Evolutionary conservation across 345 rosid species (phyloP).

Genomic region (Punica granatum): DNA sequence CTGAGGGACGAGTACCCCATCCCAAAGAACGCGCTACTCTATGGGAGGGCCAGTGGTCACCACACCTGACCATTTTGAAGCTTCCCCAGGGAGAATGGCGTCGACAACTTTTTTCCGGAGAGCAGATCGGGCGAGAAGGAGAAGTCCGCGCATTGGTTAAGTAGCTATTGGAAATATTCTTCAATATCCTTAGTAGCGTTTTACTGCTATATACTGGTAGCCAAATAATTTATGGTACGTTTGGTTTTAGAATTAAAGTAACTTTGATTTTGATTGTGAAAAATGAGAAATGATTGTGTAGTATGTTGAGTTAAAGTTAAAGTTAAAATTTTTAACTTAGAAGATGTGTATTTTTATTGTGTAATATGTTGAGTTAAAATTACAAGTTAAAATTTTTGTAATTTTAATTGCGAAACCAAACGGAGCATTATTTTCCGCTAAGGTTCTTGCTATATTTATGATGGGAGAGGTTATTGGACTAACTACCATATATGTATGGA

Average conservation of each 20-base stretch:
- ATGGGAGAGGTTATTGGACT: neutral
- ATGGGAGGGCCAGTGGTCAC: constrained; percentile 70
- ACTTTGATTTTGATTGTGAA: no score
- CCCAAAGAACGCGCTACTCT: constrained; percentile 79
- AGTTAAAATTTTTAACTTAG: no score
- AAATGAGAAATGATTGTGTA: no score
- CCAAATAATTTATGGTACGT: no score
- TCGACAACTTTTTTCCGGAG: neutral
- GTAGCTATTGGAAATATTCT: no score
- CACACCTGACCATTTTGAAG: constrained; percentile 62
- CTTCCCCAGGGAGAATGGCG: neutral
- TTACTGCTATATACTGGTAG: constrained; percentile 14
- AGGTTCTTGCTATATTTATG: neutral
- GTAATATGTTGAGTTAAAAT: no score
- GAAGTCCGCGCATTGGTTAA: constrained; percentile 5
- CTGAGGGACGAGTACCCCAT: constrained; percentile 84
- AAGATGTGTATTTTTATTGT: no score
- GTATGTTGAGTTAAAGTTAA: no score
- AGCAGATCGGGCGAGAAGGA: neutral
- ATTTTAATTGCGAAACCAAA: no score
- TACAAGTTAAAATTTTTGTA: no score
- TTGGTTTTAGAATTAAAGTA: no score
- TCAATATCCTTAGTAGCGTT: constrained; percentile 16
- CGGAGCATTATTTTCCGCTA: no score
- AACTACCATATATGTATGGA: neutral